Base-by-base conservation (phyloP, 2,329 filamentous ascomycete species). In the Aspergillus sp. region DNA sequence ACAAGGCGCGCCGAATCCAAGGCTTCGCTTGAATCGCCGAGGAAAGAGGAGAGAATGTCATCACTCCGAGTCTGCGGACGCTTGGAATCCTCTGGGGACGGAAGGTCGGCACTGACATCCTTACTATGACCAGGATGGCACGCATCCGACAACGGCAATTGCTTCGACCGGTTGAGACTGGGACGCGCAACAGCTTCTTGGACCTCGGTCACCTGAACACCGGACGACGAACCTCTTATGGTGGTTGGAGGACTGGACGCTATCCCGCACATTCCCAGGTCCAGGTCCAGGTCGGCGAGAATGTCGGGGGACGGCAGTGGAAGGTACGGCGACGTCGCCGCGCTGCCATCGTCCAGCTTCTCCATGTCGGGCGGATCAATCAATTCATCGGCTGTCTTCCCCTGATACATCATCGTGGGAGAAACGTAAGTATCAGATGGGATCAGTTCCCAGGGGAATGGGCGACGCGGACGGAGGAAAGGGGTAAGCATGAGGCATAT, bases 31-130 rank as follows among this genome's bases (percentile, higher is more conserved):
- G 31, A 7, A n/a, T 54, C 52, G 26, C 14, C 16, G 4, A 36
- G 4, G 14, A 12, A 36, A 22, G 14, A 6, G 10, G 31, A 12
- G 12, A 16, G 6, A 12, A 5, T 16, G 2, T 7, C 16, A 12
- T 29, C 29, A 22, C 45, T 46, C 39, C 14, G 51, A 31, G 54
- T 46, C 29, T 57, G 55, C 45, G 58, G 51, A 42, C 50, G 42
- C 55, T 60, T 54, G 54, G 55, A 54, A 50, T 46, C 36, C 18
- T 45, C 31, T 10, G 55, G 39, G 45, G 46, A 29, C 32, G 52
- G n/a, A 47, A 36, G n/a, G 50, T 39, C 51, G 32, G 31, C 29
- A 54, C 54, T 31, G 26, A 47, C 32, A 26, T 52, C 55, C 58
- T 54, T 60, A 50, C 47, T 46, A 26, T 55, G 24, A 32, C 31